Evolutionary conservation across 352 stramenopile species (phyloP).

Genomic region (Phytophthora pisi): DNA sequence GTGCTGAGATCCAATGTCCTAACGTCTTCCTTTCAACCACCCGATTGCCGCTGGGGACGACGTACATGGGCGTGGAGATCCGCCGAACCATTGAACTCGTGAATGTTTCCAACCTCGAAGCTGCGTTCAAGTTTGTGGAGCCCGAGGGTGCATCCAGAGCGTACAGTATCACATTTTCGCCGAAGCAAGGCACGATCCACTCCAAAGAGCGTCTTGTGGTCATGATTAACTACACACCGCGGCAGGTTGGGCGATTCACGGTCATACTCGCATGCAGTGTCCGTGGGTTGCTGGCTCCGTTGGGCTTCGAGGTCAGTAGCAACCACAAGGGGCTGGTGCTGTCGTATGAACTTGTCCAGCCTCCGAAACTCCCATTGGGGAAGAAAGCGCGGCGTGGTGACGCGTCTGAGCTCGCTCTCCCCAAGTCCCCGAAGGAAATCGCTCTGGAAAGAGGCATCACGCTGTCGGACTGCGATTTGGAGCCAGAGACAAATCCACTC

Average conservation of each 20-base stretch:
- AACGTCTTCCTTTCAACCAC: conserved; percentile 74
- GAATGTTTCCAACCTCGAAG: conserved; percentile 83
- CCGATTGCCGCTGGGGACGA: conserved; percentile 57
- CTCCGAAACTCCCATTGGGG: background rate
- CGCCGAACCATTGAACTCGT: conserved; percentile 57
- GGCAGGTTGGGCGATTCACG: conserved; percentile 53
- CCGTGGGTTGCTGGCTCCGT: conserved; percentile 52
- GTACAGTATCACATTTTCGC: conserved; percentile 52
- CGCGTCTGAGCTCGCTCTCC: conserved; percentile 9
- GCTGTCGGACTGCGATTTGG: conserved; percentile 50
- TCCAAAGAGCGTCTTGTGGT: conserved; percentile 70
- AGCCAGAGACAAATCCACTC: conserved; percentile 47
- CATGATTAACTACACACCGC: conserved; percentile 61
- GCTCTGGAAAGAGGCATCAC: conserved; percentile 44
- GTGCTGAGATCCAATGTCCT: conserved; percentile 77
- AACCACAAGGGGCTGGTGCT: conserved; percentile 81
- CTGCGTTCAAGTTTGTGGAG: conserved; percentile 77
- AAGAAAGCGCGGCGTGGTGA: conserved; percentile 4
- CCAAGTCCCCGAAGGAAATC: conserved; percentile 47
- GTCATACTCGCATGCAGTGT: conserved; percentile 71
- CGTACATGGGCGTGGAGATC: conserved; percentile 67
- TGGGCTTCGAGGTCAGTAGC: conserved; percentile 70
- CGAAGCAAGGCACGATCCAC: conserved; percentile 49
- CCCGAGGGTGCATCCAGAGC: conserved; percentile 58
- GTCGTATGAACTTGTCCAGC: conserved; percentile 67